These are phyloP conservation scores for Plasmodium blacklocki DNA, from an alignment of 169 alveolate species.

Conservation along the genomic window DNA sequence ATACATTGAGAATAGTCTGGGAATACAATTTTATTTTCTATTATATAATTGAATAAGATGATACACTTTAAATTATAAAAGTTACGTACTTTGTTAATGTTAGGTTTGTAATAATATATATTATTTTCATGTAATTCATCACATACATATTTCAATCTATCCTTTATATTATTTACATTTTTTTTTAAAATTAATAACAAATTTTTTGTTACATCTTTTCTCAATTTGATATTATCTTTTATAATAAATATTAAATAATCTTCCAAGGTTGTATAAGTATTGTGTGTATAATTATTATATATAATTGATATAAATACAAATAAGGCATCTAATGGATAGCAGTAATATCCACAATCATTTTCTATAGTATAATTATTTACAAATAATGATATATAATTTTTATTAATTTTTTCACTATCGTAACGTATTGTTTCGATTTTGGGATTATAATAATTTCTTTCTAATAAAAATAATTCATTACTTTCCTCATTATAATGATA, in stretches of 20 bases:
- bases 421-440: constrained; percentile 40
- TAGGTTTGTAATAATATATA: constrained; percentile 36
- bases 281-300: constrained; percentile 33
- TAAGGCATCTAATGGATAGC: constrained; percentile 69
- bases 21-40: constrained; percentile 53
- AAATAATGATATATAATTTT: constrained; percentile 64
- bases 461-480: constrained; percentile 45
- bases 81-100: constrained; percentile 33
- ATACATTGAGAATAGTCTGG: constrained; percentile 46
- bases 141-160: constrained; percentile 43
- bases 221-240: constrained; percentile 1
- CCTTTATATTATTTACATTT: constrained; percentile 45
- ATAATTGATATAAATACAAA: constrained; percentile 47
- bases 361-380: constrained; percentile 60
- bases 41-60: constrained; percentile 52
- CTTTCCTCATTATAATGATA: constrained; percentile 41
- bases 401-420: constrained; percentile 69
- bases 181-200: constrained; percentile 35
- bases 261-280: constrained; percentile 52
- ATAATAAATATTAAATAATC: constrained; percentile 40
- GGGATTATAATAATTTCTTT: constrained; percentile 63
- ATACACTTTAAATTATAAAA: constrained; percentile 69
- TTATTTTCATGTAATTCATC: constrained; percentile 53
- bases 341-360: constrained; percentile 45
- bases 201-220: constrained; percentile 37